Evolutionary conservation across 352 stramenopile species (phyloP), one percentile per base, ranked within the genome.

Genomic region (Globisporangium spinosum): DNA sequence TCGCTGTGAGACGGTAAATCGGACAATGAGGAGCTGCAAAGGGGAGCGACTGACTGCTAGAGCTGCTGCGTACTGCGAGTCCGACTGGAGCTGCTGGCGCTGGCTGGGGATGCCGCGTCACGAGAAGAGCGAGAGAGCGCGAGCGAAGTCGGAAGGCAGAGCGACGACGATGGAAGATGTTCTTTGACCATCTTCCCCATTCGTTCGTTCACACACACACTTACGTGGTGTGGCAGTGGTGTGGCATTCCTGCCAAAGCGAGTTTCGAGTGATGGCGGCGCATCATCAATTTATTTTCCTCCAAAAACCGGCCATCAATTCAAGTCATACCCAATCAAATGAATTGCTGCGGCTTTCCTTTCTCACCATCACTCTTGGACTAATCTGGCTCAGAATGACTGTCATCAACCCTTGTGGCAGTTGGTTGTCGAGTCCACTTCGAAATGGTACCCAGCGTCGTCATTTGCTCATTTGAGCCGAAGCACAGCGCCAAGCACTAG

Each of bases 141-240:
- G 17, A 55, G 22, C 38, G 35, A 64, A 64, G 38, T 23, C 58
- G 8, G 13, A 64, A 55, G 17, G 13, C 55, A 55, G 58, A 64
- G 58, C 58, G 25, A 23, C 34, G 55, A 40, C 20, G 15, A 15
- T 51, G 20, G 20, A 29, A 47, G 35, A 35, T 29, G 56, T 61
- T 61, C 56, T 61, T 61, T 61, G 38, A 10, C 20, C 56, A 45
- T 61, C 56, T 60, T 45, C 23, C 47, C 47, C 47, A 57, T 38
- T 59, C 25, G 27, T 10, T 32, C 25, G 25, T n/a, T 59, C 40
- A 6, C 4, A 6, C 10, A 32, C 51, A 35, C 23, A n/a, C 8
- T 25, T 25, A 1, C 12, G 10, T 38, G 34, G 34, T 13, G 34
- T 40, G 35, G 9, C 32, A 38, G 32, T 38, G 32, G 32, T 38